Evolutionary conservation across 2,329 filamentous ascomycete species (phyloP).

Genomic region (Exophiala dermatitidis): DNA sequence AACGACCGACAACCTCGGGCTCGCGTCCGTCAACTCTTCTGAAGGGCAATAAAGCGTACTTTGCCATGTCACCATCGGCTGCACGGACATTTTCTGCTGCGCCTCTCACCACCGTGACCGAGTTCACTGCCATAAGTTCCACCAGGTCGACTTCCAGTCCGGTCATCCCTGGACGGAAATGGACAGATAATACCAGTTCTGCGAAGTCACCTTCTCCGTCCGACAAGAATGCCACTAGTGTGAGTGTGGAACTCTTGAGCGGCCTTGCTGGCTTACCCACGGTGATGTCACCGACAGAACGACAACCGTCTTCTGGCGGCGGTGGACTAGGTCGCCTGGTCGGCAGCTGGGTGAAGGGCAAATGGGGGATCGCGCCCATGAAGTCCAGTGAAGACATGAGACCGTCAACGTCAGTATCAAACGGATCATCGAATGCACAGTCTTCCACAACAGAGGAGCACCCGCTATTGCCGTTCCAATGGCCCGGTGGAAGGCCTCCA

Average conservation of each 20-base stretch:
- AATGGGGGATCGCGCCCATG: constrained; percentile 52
- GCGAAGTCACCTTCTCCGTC: not conserved
- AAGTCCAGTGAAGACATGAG: constrained; percentile 28
- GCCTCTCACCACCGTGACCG: constrained; percentile 48
- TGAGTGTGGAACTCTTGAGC: constrained; percentile 22
- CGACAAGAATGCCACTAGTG: constrained; percentile 7
- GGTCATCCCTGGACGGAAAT: not conserved
- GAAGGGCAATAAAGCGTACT: constrained; percentile 23
- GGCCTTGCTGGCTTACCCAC: constrained; percentile 19
- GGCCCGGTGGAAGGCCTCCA: constrained; percentile 43
- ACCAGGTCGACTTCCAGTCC: constrained; percentile 11
- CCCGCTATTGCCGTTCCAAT: constrained; percentile 3
- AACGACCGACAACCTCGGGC: constrained; percentile 67
- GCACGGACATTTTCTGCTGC: constrained; percentile 30
- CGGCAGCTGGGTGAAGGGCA: constrained; percentile 59
- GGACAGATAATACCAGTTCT: not conserved
- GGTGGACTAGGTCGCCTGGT: constrained; percentile 46
- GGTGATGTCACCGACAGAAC: constrained; percentile 22
- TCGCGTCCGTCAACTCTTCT: constrained; percentile 28
- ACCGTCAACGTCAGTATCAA: constrained; percentile 9
- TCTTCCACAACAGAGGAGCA: constrained; percentile 3
- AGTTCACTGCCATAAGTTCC: constrained; percentile 48
- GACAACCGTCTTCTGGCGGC: constrained; percentile 22
- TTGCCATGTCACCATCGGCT: constrained; percentile 28
- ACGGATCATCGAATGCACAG: not conserved